Conservation (phyloP, 2,329 filamentous ascomycete genomes). For the Aspergillus terreus region DNA sequence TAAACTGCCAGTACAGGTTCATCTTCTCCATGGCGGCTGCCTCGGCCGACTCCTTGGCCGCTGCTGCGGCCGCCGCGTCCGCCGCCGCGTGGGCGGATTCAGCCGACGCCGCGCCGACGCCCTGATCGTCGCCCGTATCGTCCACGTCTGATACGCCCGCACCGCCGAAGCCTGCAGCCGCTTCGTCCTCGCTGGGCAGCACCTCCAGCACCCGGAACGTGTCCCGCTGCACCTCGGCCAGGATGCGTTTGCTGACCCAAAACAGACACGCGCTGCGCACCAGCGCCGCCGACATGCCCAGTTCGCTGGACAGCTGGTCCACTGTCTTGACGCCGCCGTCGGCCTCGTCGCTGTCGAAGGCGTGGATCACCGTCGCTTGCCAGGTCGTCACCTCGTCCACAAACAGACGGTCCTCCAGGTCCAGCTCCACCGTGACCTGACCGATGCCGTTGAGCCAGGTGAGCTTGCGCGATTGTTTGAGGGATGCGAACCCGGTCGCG, state of each 20-base stretch:
- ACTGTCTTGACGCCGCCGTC: conserved; percentile 26
- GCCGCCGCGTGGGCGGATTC: conserved; percentile 35
- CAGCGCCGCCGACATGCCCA: conserved; percentile 55
- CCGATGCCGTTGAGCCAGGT: conserved; percentile 84
- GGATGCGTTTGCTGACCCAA: conserved; percentile 59
- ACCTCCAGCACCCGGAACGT: conserved; percentile 57
- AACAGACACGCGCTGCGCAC: conserved; percentile 59
- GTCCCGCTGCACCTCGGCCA: conserved; percentile 44
- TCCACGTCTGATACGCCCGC: conserved; percentile 15
- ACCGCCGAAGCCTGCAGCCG: conserved; percentile 17
- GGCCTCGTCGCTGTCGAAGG: conserved; percentile 58
- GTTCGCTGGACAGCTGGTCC: conserved; percentile 43
- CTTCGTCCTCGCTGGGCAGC: conserved; percentile 36
- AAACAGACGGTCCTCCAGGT: conserved; percentile 75
- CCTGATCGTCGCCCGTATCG: conserved; percentile 8
- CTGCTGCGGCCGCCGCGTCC: conserved; percentile 38
- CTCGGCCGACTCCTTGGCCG: conserved; percentile 45
- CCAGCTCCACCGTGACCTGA: conserved; percentile 73
- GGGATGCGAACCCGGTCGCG: conserved; percentile 68
- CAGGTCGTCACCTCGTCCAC: conserved; percentile 71
- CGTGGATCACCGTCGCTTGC: conserved; percentile 82
- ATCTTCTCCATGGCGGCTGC: conserved; percentile 65
- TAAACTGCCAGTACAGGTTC: conserved; percentile 83
- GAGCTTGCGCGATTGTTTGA: conserved; percentile 81
- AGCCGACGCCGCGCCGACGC: conserved; percentile 20